These are phyloP conservation scores for Coprinopsis marcescibilis DNA, from an alignment of 768 basidiomycete genomes.

Conservation along the genomic window DNA sequence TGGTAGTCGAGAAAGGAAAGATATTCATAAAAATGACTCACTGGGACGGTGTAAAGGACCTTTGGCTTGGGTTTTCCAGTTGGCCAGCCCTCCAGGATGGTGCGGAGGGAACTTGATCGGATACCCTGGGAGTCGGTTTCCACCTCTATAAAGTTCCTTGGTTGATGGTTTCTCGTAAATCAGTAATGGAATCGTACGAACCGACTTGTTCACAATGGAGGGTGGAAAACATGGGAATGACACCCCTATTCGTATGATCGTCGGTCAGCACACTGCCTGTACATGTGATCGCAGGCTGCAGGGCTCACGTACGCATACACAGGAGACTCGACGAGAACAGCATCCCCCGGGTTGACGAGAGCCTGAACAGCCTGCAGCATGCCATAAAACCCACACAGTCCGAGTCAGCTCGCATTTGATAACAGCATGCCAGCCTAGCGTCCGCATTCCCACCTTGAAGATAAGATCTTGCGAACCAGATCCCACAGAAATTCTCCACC, in stretches of 20 bases:
- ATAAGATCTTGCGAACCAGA: conserved; percentile 87
- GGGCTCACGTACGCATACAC: conserved; percentile 56
- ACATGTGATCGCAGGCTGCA: neutral
- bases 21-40: conserved; percentile 25
- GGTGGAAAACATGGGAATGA: conserved; percentile 14
- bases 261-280: neutral
- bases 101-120: conserved; percentile 49
- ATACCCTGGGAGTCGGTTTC: conserved; percentile 73
- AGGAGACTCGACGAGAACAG: conserved; percentile 77
- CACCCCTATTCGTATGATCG: too few relatives aligned
- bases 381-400: neutral
- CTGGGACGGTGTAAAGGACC: conserved; percentile 76
- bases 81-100: conserved; percentile 73
- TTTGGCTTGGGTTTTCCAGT: conserved; percentile 64
- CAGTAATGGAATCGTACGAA: conserved; percentile 3
- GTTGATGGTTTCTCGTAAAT: neutral
- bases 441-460: conserved; percentile 64
- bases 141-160: conserved; percentile 49
- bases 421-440: too few relatives aligned
- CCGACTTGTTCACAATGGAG: conserved; percentile 13
- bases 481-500: conserved; percentile 77
- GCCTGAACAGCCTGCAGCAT: conserved; percentile 57
- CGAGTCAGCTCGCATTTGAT: neutral
- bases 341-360: conserved; percentile 73
- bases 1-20: neutral